Percentiles rank a stretch among this genome's conserved stretches.
phyloP scores from a whole-genome alignment of 371 early-diverging fungal species.

The Haplosporangium sp. region DNA sequence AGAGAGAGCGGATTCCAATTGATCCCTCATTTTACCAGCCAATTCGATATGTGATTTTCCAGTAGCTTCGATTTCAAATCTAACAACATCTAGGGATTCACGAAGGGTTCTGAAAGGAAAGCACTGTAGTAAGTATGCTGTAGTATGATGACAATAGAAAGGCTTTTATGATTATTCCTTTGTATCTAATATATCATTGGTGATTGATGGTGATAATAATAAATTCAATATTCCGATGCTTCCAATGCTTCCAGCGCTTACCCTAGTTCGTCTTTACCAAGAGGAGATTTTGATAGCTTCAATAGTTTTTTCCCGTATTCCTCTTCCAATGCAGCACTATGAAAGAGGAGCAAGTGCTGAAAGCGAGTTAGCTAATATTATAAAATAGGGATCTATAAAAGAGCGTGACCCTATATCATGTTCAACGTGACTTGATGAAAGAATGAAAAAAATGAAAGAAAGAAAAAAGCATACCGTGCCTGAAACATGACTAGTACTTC shows the following conservation, averaged over 20 bases:
- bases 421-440: too few species aligned
- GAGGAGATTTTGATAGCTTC: slow-evolving; percentile 80
- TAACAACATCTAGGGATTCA: slow-evolving; percentile 74
- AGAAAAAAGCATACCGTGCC: slow-evolving; percentile 51
- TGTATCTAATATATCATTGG: too few species aligned
- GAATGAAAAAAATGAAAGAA: not conserved
- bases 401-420: not conserved
- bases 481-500: slow-evolving; percentile 75
- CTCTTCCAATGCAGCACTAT: slow-evolving; percentile 86
- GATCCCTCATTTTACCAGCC: slow-evolving; percentile 80
- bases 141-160: too few species aligned
- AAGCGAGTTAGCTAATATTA: not conserved
- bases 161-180: too few species aligned
- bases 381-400: not conserved
- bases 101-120: slow-evolving; percentile 66
- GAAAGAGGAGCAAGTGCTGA: not conserved
- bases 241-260: slow-evolving; percentile 35
- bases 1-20: slow-evolving; percentile 78
- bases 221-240: too few species aligned
- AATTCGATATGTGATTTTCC: slow-evolving; percentile 84
- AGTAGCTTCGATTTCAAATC: slow-evolving; percentile 83
- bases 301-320: slow-evolving; percentile 86
- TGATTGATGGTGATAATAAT: too few species aligned
- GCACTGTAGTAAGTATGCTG: not conserved
- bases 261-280: slow-evolving; percentile 92